Evolutionary conservation across 2,329 filamentous ascomycete genomes (phyloP), one percentile per base, ranked within the genome.

Genomic region (Fusarium circinatum): DNA sequence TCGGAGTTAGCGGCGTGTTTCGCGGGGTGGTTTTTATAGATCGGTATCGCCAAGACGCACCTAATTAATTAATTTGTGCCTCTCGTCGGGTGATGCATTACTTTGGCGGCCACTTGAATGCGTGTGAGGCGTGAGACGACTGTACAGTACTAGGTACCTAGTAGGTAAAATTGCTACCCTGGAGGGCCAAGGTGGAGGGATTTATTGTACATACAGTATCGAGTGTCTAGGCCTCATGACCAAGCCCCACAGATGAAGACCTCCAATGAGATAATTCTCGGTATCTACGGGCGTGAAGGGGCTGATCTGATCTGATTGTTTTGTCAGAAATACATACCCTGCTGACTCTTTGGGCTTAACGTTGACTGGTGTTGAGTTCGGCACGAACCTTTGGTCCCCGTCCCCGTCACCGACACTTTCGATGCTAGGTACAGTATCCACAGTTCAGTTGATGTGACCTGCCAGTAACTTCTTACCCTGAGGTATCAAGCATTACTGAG

Each of bases 161-260:
- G 24, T 26, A 8, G 26, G 26, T 36, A 47, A 36, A 49, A 38
- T 32, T 42, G 42, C 51, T 71, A 56, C 70, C 69, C 65, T 72
- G 26, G 48, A 57, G 68, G 51, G 57, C 38, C 49, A 59, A 51
- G 45, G 56, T 44, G 51, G 64, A 68, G 65, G 65, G 65, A 63
- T 68, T 63, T 68, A 52, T 52, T 62, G 38, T 28, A 36, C 10
- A 10, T 38, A 20, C 20, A 22, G 38, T 41, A 41, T 22, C 39
- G 8, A 41, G 39, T 14, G 22, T 32, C 28, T 20, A 17, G 42
- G 36, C 38, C 66, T 45, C 42, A 62, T 69, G 65, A 64, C 57
- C 38, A 38, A 13, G 49, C 66, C 66, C 49, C 66, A n/a, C 57
- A 62, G 36, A 45, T 11, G 36, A 18, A 30, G 38, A 62, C 28